Evolutionary conservation across 164 flowering plant genomes (phyloP).

Genomic region (Nymphaea colorata): DNA sequence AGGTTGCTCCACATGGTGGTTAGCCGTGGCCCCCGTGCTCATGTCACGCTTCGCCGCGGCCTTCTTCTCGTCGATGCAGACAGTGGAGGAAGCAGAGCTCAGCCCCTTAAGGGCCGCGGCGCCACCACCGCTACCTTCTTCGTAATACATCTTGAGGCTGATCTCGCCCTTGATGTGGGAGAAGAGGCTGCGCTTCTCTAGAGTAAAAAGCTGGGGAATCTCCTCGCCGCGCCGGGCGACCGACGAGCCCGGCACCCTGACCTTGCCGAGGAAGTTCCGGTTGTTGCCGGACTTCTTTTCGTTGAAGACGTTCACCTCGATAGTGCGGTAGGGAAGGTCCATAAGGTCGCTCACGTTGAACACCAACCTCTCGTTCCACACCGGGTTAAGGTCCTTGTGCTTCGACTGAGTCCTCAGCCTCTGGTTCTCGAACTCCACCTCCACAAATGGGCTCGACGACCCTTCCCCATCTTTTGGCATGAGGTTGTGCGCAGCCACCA

Average conservation of each 20-base stretch:
- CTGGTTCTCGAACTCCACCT: slow-evolving; percentile 70
- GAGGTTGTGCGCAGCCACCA: slow-evolving; percentile 58
- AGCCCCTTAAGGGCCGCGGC: background rate
- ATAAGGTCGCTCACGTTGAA: slow-evolving; percentile 43
- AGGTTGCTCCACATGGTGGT: slow-evolving; percentile 3
- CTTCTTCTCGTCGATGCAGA: background rate
- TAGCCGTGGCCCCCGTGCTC: background rate
- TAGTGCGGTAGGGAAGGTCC: slow-evolving; percentile 36
- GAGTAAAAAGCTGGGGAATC: slow-evolving; percentile 46
- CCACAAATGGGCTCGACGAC: slow-evolving; percentile 61
- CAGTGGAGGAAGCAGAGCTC: background rate
- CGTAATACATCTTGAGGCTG: slow-evolving; percentile 45
- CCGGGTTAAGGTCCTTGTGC: slow-evolving; percentile 65
- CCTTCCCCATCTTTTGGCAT: slow-evolving; percentile 71
- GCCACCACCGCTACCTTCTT: slow-evolving; percentile 6
- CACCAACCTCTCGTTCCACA: slow-evolving; percentile 73
- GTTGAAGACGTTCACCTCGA: slow-evolving; percentile 52
- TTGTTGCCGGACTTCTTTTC: slow-evolving; percentile 19
- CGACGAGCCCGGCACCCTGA: slow-evolving; percentile 46
- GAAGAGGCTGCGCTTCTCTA: slow-evolving; percentile 51
- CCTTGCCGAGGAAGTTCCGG: slow-evolving; percentile 48
- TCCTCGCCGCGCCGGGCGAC: slow-evolving; percentile 55
- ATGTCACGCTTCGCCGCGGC: background rate
- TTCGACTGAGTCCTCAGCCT: slow-evolving; percentile 46
- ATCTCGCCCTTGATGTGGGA: slow-evolving; percentile 69